Evolutionary conservation across 192 early-diverging fungal genomes (phyloP), one percentile per base, ranked within the genome.

Genomic region (Backusella macrospora): DNA sequence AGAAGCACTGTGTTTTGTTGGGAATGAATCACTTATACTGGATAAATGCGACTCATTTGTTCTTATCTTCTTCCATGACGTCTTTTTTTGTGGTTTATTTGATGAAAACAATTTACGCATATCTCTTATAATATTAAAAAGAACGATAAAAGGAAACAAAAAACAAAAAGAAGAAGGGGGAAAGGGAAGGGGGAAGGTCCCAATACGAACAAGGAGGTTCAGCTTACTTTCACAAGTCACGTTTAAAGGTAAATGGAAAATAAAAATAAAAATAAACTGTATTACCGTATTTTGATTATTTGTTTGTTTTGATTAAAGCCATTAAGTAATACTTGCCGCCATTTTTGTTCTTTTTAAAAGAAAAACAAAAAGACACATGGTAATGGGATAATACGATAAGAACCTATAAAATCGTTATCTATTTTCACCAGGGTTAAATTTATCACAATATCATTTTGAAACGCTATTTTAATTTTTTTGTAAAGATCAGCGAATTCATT

Each of bases 201-300:
- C 21, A 59, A 59, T 59, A 59, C 52, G 52, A 59, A 59, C 52
- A 59, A 59, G 52, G 52, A 59, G 52, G 52, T 26, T 59, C 52
- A 59, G 13, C 52, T 59, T 59, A 26, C 52, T 59, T 26, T 59
- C 52, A 18, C 23, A 59, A 59, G 52, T 59, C 52, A 59, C 52
- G 2, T 13, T 59, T 23, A 59, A 26, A 4, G 26, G 21, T 59
- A 59, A 59, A 8, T 23, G 45, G 26, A 59, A 59, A n/a, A 21
- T 55, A n/a, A 34, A 34, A 34, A 34, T 34, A 34, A 34, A 34
- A 34, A 34, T 34, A 34, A 34, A 34, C 12, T 59, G 21, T 59
- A 59, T 59, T 59, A 59, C 52, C 52, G 26, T 26, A 26, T 59
- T 23, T 26, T 59, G 52, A 59, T 59, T 59, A 59, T 59, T 59